phyloP scores from a whole-genome alignment of 768 basidiomycete species.

The Trametes cubensis region DNA sequence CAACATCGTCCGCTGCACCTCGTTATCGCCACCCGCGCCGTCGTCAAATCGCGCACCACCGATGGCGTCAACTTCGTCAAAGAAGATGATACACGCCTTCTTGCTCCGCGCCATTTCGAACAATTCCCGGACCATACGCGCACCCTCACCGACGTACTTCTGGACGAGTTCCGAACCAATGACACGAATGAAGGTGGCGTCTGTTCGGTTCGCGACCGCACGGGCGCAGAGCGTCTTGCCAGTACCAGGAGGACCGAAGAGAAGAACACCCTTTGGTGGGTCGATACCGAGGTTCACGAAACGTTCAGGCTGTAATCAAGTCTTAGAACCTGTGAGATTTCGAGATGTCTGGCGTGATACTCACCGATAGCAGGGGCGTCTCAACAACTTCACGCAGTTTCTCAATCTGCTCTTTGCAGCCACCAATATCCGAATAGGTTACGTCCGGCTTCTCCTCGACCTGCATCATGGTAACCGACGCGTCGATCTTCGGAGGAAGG shows the following conservation, averaged over 20 bases:
- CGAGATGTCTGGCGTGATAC: constrained; percentile 37
- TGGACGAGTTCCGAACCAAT: constrained; percentile 99
- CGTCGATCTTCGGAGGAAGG: constrained; percentile 97
- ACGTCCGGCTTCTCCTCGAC: constrained; percentile 99
- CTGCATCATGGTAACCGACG: constrained; percentile 99
- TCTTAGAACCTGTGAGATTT: neutral
- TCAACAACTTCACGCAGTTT: constrained; percentile 98
- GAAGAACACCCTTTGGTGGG: constrained; percentile 95
- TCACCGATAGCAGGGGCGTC: constrained; percentile 88
- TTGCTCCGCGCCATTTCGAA: constrained; percentile 99
- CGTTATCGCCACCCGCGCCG: constrained; percentile 98
- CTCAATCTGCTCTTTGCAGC: constrained; percentile 99
- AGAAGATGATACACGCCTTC: constrained; percentile 99
- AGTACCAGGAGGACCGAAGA: constrained; percentile 96
- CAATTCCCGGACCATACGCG: constrained; percentile 96
- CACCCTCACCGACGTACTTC: constrained; percentile 99
- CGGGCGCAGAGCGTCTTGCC: constrained; percentile 98
- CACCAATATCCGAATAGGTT: constrained; percentile 96
- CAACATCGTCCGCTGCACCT: constrained; percentile 98
- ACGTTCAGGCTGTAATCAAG: constrained; percentile 81
- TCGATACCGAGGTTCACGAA: constrained; percentile 99
- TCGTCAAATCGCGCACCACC: constrained; percentile 98
- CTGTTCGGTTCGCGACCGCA: constrained; percentile 97
- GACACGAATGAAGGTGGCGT: constrained; percentile 98
- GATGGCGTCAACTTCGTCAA: constrained; percentile 98